phyloP scores from a whole-genome alignment of 208 protist genomes.

The Trypanosoma rangeli region DNA sequence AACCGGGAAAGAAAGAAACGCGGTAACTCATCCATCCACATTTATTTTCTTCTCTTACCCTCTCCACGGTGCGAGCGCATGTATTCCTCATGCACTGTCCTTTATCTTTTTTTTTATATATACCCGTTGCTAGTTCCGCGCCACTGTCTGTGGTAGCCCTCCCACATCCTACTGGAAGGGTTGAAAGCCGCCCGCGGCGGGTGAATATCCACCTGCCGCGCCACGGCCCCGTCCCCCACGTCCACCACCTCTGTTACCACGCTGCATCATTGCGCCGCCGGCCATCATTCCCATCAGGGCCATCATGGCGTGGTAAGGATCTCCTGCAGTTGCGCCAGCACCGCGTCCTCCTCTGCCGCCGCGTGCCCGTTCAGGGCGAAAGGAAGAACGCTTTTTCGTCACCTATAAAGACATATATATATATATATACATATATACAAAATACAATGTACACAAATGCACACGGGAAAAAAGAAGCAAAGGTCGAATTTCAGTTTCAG shows the following conservation, averaged over 20 bases:
- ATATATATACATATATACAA: constrained; percentile 12
- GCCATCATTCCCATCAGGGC: constrained; percentile 72
- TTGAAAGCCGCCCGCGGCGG: constrained; percentile 43
- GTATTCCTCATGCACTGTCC: too few relatives aligned
- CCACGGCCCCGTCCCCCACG: constrained; percentile 25
- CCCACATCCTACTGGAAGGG: constrained; percentile 38
- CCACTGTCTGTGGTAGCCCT: not conserved
- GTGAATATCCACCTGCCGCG: constrained; percentile 3
- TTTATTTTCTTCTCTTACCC: not conserved
- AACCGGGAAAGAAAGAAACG: not conserved
- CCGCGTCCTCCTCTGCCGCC: constrained; percentile 40
- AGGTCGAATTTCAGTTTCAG: constrained; percentile 9
- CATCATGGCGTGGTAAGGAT: constrained; percentile 66
- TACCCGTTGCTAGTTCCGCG: constrained; percentile 10
- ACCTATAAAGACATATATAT: constrained; percentile 39
- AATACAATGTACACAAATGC: not conserved
- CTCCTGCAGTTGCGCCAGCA: constrained; percentile 24
- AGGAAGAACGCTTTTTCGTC: constrained; percentile 73
- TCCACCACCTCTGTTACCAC: constrained; percentile 29
- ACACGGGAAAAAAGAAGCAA: constrained; percentile 15
- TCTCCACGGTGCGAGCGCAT: not conserved
- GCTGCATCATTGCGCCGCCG: constrained; percentile 31
- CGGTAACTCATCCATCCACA: not conserved
- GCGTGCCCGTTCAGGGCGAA: constrained; percentile 42
- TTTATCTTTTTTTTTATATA: constrained; percentile 2